Base-by-base conservation (phyloP, 139 green algal species). In the Auxenochlorella protothecoides region DNA sequence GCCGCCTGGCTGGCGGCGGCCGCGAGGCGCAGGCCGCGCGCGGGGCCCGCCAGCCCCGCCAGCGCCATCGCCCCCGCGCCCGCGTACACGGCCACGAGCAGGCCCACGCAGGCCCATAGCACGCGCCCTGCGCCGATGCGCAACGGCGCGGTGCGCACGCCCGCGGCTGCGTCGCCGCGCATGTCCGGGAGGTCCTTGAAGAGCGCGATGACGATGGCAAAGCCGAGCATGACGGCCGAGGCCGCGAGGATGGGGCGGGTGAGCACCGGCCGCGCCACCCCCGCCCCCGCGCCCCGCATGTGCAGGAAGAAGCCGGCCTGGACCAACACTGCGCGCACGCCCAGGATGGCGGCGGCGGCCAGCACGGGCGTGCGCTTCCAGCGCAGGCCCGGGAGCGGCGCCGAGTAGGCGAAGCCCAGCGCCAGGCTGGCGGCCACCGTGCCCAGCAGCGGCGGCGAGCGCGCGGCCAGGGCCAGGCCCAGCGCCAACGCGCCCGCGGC, bases 111-210 rank as follows among this genome's bases (percentile, higher is more conserved):
- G 3, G 79, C 71, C 89, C 88, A 95, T 81, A 96, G 98, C 5
- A 97, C 83, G 5, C 54, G 70, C 5, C 65, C 54, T 5, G 76
- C 67, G 1, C 93, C 93, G 6, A 94, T n/a, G 2, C 83, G 79
- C 44, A 98, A 92, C 51, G 79, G 93, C 53, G 98, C 75, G 5
- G 93, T 98, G 11, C 71, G 68, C 16, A 98, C 72, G 44, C 85
- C 85, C 6, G 78, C 82, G 9, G 9, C 59, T 81, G 75, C 55
- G 70, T 98, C 93, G 0, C 93, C 93, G 66, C 84, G 80, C 3
- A 93, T 79, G 71, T 98, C 93, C 2, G 93, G 93, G 53, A 98
- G 89, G 78, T 98, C 93, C 69, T 98, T 98, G 85, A 97, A 97
- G 44, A 98, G 81, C 2, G 93, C 93, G 64, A 98, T 98, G 55